Base-by-base conservation (phyloP, 371 early-diverging fungal genomes). In the Choanephora cucurbitarum region DNA sequence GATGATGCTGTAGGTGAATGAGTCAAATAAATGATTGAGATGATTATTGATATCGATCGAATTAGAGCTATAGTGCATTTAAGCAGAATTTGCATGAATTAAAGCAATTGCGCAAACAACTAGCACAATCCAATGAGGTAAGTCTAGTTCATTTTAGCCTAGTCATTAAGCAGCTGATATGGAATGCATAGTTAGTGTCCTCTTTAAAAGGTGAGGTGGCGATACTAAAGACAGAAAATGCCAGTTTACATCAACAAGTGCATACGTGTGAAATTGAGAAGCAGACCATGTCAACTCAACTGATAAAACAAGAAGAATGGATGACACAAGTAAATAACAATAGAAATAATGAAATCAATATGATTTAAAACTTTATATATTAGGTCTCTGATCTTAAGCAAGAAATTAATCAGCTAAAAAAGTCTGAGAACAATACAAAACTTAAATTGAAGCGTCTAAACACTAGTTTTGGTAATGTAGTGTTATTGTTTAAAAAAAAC, bases 291-390 rank as follows among this genome's bases (percentile, higher is more conserved):
- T 15, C 21, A 14, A 37, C 32, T 4, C 53, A 54, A 37, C 32
- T 24, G 0, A 18, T 49, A 13, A 49, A 21, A 18, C 55, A 60
- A 50, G 50, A 60, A 43, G 45, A 49, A 66, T 57, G 23, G 77
- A 79, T 49, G 65, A 76, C 57, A 41, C 67, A 15, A 72, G 70
- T 22, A 55, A 74, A 32, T 48, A 72, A n/a, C 68, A 66, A 53
- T n/a, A 17, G 22, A 15, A 37, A 3, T 14, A 37, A 19, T 14
- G 21, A 24, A 19, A 18, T 22, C 31, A n/a, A 1, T 18, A 11
- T n/a, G n/a, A n/a, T n/a, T n/a, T 40, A n/a, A 31, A 11, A 32
- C 41, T 28, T 37, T 0, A 14, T 19, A 21, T 5, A 46, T 14
- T 14, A 53, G 49, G 41, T 52, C 14, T 39, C 31, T 18, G 62